A percentile compares a stretch with the other conserved stretches of the same genome.
Conservation (phyloP, 768 basidiomycete genomes). For the Podaxis carcinomalis region DNA sequence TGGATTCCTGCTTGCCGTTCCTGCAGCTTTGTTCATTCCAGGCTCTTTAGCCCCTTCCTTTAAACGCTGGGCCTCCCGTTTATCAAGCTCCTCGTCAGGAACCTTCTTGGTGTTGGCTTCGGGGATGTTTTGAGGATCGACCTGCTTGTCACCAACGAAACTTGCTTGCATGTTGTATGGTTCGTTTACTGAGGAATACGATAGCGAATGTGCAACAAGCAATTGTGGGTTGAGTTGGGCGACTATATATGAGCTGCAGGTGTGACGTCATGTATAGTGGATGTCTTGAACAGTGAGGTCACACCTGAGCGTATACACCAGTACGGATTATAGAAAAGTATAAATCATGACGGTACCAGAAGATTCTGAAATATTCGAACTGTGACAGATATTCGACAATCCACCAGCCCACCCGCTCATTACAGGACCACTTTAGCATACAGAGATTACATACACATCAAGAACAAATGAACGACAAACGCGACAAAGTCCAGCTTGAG, state of each 20-base stretch:
- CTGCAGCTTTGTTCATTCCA: neutral
- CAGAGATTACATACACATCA: no score
- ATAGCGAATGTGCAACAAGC: neutral
- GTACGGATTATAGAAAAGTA: no score
- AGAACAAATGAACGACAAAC: neutral
- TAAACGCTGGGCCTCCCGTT: neutral
- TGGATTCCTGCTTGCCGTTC: neutral
- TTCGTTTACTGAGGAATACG: neutral
- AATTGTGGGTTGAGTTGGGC: no score
- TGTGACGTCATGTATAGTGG: no score
- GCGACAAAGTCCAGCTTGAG: neutral
- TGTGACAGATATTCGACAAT: no score
- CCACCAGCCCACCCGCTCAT: no score
- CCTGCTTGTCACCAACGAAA: neutral
- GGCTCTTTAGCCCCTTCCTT: neutral
- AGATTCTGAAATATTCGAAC: no score
- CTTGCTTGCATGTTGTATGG: constrained; percentile 1
- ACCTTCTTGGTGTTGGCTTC: neutral
- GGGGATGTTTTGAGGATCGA: neutral
- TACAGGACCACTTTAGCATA: no score
- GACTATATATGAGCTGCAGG: no score
- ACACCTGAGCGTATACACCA: no score
- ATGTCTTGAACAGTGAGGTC: no score
- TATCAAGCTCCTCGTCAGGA: constrained; percentile 1
- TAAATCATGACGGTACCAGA: no score